Conservation (phyloP, 805 yeast genomes). For the Yarrowia osloensis region DNA sequence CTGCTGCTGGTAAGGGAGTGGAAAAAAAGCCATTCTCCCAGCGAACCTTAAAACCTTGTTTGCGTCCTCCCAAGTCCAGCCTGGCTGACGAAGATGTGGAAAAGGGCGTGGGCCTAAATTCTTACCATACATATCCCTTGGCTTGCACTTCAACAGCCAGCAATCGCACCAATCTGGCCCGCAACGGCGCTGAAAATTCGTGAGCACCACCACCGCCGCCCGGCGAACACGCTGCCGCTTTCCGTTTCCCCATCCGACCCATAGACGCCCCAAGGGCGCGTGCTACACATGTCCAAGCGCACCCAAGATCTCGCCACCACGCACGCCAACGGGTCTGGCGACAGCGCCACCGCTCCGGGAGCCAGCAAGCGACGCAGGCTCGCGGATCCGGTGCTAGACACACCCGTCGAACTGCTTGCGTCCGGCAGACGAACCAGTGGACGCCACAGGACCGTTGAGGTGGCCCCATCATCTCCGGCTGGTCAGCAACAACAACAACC, state of each 20-base stretch:
- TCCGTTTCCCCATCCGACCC: slow-evolving; percentile 5
- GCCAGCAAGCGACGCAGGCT: slow-evolving; percentile 14
- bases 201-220: slow-evolving; percentile 6
- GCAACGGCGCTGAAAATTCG: slow-evolving; percentile 22
- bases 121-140: slow-evolving; percentile 28
- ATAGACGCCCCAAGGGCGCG: slow-evolving; percentile 29
- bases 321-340: neutral
- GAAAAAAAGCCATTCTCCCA: neutral
- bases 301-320: slow-evolving; percentile 26
- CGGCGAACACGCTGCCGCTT: slow-evolving; percentile 17
- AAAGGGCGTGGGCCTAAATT: slow-evolving; percentile 25
- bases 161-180: slow-evolving; percentile 21
- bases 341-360: neutral
- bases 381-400: slow-evolving; percentile 16
- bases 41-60: neutral
- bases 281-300: slow-evolving; percentile 26
- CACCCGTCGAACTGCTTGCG: neutral
- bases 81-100: slow-evolving; percentile 17
- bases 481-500: neutral
- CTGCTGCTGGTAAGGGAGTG: neutral
- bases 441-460: slow-evolving; percentile 9
- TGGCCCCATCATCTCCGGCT: neutral
- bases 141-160: slow-evolving; percentile 9
- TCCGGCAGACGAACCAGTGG: slow-evolving; percentile 14
- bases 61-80: neutral